These are phyloP conservation scores for Citrus glauca DNA, from an alignment of 345 rosid genomes.

Conservation along the genomic window DNA sequence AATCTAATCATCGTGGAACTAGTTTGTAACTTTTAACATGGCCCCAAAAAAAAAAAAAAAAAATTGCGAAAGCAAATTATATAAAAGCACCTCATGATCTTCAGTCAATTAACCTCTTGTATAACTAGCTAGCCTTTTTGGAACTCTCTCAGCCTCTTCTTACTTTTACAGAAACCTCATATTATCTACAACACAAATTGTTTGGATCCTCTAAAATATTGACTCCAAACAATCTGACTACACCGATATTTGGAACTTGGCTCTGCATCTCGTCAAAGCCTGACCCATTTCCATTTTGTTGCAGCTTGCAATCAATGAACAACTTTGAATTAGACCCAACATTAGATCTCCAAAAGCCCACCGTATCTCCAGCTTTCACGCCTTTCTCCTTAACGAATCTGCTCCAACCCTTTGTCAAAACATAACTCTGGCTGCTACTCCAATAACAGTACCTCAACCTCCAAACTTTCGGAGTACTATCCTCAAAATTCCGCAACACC, in stretches of 20 bases:
- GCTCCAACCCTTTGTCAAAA: constrained; percentile 64
- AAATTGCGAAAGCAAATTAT: neutral
- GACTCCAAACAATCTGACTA: constrained; percentile 14
- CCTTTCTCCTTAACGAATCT: constrained; percentile 52
- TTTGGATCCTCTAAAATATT: constrained; percentile 9
- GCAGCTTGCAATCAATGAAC: constrained; percentile 27
- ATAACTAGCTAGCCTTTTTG: neutral
- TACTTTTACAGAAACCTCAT: neutral
- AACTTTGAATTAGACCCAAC: constrained; percentile 28
- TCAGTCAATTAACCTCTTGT: neutral
- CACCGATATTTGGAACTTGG: neutral
- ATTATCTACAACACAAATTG: neutral
- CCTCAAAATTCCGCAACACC: constrained; percentile 40
- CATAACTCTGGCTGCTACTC: constrained; percentile 68
- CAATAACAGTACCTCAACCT: constrained; percentile 56
- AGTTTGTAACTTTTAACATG: neutral
- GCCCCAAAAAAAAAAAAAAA: neutral
- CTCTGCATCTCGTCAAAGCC: neutral
- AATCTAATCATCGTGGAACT: neutral
- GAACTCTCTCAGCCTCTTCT: neutral
- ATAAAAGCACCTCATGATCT: neutral
- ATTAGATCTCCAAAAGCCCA: constrained; percentile 36
- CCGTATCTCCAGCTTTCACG: constrained; percentile 48
- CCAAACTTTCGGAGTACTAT: constrained; percentile 41
- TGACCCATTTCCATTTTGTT: neutral